Evolutionary conservation across 306 rosid species (phyloP).

Genomic region (Ochetophila trinervis): DNA sequence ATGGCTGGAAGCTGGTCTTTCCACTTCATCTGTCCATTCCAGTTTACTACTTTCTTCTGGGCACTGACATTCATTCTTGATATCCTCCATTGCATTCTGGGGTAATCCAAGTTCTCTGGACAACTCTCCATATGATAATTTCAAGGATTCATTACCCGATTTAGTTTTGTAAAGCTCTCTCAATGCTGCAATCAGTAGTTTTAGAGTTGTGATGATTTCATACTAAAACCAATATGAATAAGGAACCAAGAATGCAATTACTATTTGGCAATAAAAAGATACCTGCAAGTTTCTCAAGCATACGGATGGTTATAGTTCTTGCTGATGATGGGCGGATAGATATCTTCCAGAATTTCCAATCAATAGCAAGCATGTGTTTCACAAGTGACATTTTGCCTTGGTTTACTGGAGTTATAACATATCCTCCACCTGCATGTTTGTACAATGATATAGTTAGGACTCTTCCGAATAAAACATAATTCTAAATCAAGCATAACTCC

Average conservation of each 20-base stretch:
- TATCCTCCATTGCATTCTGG: conserved; percentile 37
- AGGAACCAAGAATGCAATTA: background rate
- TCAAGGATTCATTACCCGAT: conserved; percentile 33
- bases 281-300: conserved; percentile 89
- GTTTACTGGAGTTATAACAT: conserved; percentile 67
- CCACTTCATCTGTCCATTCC: conserved; percentile 46
- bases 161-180: conserved; percentile 64
- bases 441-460: background rate
- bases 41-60: conserved; percentile 27
- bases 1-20: conserved; percentile 28
- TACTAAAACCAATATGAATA: background rate
- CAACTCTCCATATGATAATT: conserved; percentile 42
- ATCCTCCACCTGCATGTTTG: conserved; percentile 76
- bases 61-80: conserved; percentile 32
- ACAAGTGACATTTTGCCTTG: conserved; percentile 71
- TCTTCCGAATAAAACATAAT: background rate
- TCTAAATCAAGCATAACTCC: background rate
- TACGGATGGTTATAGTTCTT: conserved; percentile 60
- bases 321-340: conserved; percentile 59
- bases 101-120: conserved; percentile 39
- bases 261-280: conserved; percentile 21
- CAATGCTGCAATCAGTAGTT: conserved; percentile 45
- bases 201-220: background rate
- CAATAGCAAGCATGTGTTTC: conserved; percentile 87
- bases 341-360: conserved; percentile 88